Conservation (phyloP, 257 asterid species). For the Solanum raphanifolium region DNA sequence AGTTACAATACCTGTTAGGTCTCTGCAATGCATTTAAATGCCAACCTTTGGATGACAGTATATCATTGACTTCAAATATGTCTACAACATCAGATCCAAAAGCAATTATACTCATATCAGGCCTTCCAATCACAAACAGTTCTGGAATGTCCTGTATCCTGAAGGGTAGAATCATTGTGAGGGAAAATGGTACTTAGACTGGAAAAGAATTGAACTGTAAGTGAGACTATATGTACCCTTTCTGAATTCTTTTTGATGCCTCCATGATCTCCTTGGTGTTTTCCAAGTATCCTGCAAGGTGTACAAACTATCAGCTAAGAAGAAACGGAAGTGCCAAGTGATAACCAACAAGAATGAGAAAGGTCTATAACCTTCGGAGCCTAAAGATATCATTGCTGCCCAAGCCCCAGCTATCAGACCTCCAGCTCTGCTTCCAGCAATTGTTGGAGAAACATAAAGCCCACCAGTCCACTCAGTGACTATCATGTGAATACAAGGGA, state of each 20-base stretch:
- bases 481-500: slow-evolving; percentile 10
- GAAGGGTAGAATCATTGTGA: neutral
- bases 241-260: slow-evolving; percentile 80
- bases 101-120: slow-evolving; percentile 95
- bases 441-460: slow-evolving; percentile 84
- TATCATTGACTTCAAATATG: slow-evolving; percentile 90
- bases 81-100: slow-evolving; percentile 75
- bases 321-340: neutral
- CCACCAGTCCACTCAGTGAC: slow-evolving; percentile 99
- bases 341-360: neutral
- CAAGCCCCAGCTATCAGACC: slow-evolving; percentile 96
- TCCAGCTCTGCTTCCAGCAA: slow-evolving; percentile 99
- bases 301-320: slow-evolving; percentile 3
- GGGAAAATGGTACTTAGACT: neutral
- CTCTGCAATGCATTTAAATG: slow-evolving; percentile 95
- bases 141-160: slow-evolving; percentile 73
- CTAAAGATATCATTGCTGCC: slow-evolving; percentile 99
- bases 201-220: neutral
- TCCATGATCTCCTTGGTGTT: slow-evolving; percentile 88
- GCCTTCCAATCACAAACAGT: slow-evolving; percentile 68
- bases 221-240: slow-evolving; percentile 42
- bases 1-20: slow-evolving; percentile 66
- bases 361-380: slow-evolving; percentile 58
- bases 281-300: slow-evolving; percentile 64
- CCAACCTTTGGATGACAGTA: slow-evolving; percentile 90